phyloP scores from a whole-genome alignment of 257 asterid species.

The Thymus mandschuricus region DNA sequence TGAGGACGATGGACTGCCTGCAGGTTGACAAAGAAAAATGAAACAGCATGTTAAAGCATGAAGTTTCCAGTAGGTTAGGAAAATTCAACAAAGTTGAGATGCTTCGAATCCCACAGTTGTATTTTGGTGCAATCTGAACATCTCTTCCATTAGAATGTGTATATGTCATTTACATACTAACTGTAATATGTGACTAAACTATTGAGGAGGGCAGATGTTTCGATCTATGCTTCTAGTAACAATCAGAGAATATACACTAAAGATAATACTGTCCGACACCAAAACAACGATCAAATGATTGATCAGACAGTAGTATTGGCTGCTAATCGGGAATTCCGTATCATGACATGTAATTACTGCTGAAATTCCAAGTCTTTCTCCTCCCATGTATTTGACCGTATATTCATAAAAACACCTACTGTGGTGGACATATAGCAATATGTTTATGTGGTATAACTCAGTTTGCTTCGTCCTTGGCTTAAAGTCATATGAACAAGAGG shows the following conservation, averaged over 20 bases:
- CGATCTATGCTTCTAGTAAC: not conserved
- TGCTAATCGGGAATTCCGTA: not conserved
- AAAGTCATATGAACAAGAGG: not conserved
- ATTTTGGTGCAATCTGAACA: not conserved
- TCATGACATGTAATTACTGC: not conserved
- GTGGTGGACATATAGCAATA: not conserved
- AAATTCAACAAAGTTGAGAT: not conserved
- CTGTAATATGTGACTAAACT: not conserved
- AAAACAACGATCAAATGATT: not conserved
- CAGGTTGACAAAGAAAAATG: conserved; percentile 17
- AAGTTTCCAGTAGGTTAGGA: not conserved
- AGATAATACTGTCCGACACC: not conserved
- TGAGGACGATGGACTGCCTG: conserved; percentile 62
- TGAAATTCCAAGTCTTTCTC: not conserved
- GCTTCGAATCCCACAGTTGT: not conserved
- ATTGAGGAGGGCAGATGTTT: not conserved
- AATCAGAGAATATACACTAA: not conserved
- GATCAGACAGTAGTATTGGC: not conserved
- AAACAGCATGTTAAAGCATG: not conserved
- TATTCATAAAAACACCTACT: not conserved
- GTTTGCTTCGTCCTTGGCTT: not conserved
- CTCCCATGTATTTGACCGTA: not conserved
- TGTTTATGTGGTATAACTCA: not conserved
- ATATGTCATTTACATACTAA: not conserved
- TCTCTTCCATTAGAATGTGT: no score